These are phyloP conservation scores for Penicillium hordei DNA, from an alignment of 2,329 filamentous ascomycete genomes.

Conservation along the genomic window DNA sequence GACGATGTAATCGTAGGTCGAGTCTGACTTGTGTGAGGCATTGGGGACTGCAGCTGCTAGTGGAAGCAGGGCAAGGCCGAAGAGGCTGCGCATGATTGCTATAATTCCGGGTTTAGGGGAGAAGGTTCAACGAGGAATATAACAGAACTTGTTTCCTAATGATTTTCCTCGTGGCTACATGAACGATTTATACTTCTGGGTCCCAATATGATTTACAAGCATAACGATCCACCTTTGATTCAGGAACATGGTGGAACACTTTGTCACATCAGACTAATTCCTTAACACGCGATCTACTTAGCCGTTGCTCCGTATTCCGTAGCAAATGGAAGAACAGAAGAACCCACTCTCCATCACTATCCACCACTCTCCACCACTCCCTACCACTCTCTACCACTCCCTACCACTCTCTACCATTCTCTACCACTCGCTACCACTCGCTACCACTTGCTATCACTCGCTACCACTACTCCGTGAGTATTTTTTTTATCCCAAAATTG, in stretches of 20 bases:
- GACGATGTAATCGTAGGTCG: slow-evolving; percentile 33
- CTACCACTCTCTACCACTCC: neutral
- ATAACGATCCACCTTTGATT: neutral
- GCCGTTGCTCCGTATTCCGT: neutral
- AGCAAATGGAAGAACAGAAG: too few relatives aligned
- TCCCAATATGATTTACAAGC: neutral
- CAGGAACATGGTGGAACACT: neutral
- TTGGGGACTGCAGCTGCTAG: slow-evolving; percentile 16
- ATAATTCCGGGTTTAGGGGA: neutral
- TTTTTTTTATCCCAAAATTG: neutral
- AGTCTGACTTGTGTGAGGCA: slow-evolving; percentile 1
- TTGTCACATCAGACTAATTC: neutral
- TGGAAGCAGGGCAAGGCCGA: slow-evolving; percentile 17
- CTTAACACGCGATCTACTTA: neutral
- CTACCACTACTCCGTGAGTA: neutral
- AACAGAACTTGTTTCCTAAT: neutral
- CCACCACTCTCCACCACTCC: too few relatives aligned
- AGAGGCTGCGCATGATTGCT: slow-evolving; percentile 17
- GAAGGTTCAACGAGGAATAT: neutral
- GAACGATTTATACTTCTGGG: neutral
- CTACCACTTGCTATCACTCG: too few relatives aligned
- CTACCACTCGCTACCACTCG: too few relatives aligned
- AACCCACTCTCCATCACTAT: neutral
- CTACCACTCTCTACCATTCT: neutral
- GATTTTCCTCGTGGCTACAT: neutral